Evolutionary conservation across 2,329 filamentous ascomycete species (phyloP).

Genomic region (Polychaeton citri): DNA sequence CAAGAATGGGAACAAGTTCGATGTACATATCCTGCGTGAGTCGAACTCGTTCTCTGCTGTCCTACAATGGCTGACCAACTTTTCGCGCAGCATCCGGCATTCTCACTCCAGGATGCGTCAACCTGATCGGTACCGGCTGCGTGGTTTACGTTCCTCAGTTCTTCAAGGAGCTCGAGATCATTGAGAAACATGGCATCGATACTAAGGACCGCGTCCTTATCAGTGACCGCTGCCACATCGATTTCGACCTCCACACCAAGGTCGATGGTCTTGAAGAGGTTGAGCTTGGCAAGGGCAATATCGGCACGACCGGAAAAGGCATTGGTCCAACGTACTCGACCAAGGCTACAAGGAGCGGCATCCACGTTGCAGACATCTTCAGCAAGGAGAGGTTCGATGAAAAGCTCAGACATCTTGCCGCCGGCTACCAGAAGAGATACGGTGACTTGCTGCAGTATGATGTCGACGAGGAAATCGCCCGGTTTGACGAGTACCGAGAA

Average conservation of each 20-base stretch:
- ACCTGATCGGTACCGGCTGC: slow-evolving; percentile 54
- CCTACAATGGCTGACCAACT: slow-evolving; percentile 3
- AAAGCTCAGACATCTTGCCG: slow-evolving; percentile 49
- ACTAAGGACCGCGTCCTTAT: slow-evolving; percentile 49
- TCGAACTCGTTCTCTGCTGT: slow-evolving; percentile 1
- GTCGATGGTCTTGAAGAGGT: slow-evolving; percentile 54
- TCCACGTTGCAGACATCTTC: slow-evolving; percentile 56
- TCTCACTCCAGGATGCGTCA: slow-evolving; percentile 55
- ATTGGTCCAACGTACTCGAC: slow-evolving; percentile 47
- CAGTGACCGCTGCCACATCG: slow-evolving; percentile 49
- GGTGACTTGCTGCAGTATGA: slow-evolving; percentile 55
- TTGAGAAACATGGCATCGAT: slow-evolving; percentile 48
- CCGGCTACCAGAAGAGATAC: slow-evolving; percentile 54
- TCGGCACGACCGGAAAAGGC: slow-evolving; percentile 37
- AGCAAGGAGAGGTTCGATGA: slow-evolving; percentile 51
- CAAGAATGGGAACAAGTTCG: slow-evolving; percentile 33
- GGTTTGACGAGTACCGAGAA: slow-evolving; percentile 46
- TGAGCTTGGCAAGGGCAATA: slow-evolving; percentile 36
- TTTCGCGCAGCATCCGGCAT: slow-evolving; percentile 50
- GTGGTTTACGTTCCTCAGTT: slow-evolving; percentile 57
- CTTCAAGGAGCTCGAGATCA: slow-evolving; percentile 49
- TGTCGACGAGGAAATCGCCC: slow-evolving; percentile 53
- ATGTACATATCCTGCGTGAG: slow-evolving; percentile 44
- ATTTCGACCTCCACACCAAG: slow-evolving; percentile 51
- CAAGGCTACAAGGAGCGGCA: slow-evolving; percentile 52